Conservation (phyloP, 306 rosid genomes). For the Prunus mongolica region DNA sequence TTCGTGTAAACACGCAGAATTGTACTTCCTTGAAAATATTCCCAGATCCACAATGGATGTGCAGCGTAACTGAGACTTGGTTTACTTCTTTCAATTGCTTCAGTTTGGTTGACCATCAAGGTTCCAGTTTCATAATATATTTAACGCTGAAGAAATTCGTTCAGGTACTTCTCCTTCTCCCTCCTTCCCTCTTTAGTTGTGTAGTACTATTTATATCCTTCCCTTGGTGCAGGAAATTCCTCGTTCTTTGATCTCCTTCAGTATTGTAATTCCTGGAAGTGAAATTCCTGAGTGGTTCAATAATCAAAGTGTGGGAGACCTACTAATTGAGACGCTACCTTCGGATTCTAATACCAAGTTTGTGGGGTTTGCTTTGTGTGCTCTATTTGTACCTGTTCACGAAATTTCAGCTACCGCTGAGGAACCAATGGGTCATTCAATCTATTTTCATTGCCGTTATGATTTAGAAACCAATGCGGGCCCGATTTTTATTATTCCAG, state of each 20-base stretch:
- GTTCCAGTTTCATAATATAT: background rate
- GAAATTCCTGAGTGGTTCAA: slow-evolving; percentile 10
- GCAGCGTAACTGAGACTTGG: fast-evolving
- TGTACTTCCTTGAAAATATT: slow-evolving; percentile 7
- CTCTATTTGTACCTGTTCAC: background rate
- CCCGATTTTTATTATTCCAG: too few species aligned
- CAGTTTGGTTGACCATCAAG: background rate
- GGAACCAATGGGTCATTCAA: too few species aligned
- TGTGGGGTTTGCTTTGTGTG: background rate
- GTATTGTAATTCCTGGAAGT: background rate
- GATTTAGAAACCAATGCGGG: too few species aligned
- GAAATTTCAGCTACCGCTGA: background rate
- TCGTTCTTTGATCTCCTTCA: background rate
- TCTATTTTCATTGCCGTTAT: too few species aligned
- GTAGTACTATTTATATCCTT: background rate
- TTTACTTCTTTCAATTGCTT: background rate
- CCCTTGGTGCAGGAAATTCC: background rate
- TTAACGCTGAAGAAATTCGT: background rate
- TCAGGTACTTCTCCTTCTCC: background rate
- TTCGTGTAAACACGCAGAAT: background rate
- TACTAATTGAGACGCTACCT: background rate
- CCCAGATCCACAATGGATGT: background rate
- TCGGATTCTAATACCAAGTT: background rate
- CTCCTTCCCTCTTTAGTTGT: background rate
- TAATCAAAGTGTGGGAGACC: background rate